These are phyloP conservation scores for Samsoniella hepiali DNA, from an alignment of 2,329 filamentous ascomycete genomes.

Conservation along the genomic window DNA sequence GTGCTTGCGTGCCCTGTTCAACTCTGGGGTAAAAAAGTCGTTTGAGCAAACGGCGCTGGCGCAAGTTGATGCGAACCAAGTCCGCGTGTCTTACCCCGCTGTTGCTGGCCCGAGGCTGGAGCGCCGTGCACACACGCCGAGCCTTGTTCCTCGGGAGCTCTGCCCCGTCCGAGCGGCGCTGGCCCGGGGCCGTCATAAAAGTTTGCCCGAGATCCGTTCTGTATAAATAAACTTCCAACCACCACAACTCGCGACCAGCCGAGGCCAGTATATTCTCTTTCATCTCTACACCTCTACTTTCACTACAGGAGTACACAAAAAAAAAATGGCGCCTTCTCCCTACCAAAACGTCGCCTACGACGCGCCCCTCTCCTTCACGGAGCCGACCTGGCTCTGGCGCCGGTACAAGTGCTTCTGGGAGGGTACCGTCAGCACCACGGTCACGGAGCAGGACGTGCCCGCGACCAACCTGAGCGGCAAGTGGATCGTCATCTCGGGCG, in stretches of 20 bases:
- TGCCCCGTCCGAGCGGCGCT: neutral
- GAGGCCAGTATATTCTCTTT: neutral
- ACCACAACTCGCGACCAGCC: neutral
- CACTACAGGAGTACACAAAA: too few relatives aligned
- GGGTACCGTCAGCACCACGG: constrained; percentile 12
- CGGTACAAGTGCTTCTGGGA: constrained; percentile 14
- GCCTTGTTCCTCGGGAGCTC: neutral
- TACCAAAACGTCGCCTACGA: constrained; percentile 17
- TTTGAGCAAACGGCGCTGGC: too few relatives aligned
- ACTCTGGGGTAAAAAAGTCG: neutral
- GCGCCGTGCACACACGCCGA: neutral
- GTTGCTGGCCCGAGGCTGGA: constrained; percentile 4
- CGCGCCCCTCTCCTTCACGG: constrained; percentile 17
- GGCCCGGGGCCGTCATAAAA: neutral
- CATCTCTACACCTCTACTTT: neutral
- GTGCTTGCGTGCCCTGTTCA: neutral
- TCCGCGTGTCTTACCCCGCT: constrained; percentile 1
- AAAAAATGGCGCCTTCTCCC: neutral
- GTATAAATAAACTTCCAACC: neutral
- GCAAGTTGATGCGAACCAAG: too few relatives aligned
- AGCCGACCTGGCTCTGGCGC: constrained; percentile 18
- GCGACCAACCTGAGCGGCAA: constrained; percentile 17
- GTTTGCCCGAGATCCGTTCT: constrained; percentile 14
- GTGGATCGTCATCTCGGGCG: constrained; percentile 21
- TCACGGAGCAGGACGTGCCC: constrained; percentile 16